Evolutionary conservation across 768 basidiomycete species (phyloP).

Genomic region (Termitomyces sp.): DNA sequence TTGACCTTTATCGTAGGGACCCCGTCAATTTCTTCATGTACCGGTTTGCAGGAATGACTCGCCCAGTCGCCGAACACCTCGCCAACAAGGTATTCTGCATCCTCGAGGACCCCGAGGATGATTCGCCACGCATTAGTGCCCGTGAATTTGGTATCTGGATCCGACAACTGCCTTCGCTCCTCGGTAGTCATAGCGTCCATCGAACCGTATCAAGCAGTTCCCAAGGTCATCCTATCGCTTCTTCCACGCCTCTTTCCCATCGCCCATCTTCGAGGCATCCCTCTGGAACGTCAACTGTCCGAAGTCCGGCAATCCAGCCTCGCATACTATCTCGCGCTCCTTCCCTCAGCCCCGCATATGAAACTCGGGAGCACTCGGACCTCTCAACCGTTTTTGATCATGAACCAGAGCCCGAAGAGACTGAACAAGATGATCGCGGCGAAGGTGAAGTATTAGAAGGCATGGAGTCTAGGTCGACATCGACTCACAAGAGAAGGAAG

Average conservation of each 20-base stretch:
- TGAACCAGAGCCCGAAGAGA: constrained; percentile 44
- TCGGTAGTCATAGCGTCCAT: constrained; percentile 54
- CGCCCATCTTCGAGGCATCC: constrained; percentile 70
- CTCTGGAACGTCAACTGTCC: constrained; percentile 41
- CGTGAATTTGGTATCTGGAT: constrained; percentile 86
- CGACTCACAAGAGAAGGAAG: constrained; percentile 77
- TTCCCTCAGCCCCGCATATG: constrained; percentile 51
- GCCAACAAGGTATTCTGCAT: constrained; percentile 82
- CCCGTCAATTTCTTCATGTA: constrained; percentile 85
- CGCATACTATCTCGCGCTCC: constrained; percentile 64
- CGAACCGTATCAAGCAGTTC: constrained; percentile 61
- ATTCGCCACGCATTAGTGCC: constrained; percentile 69
- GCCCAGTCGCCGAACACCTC: constrained; percentile 82
- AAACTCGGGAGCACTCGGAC: constrained; percentile 39
- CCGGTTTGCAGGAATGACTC: constrained; percentile 88
- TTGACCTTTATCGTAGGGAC: constrained; percentile 73
- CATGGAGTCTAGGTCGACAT: constrained; percentile 56
- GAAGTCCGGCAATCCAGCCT: constrained; percentile 49
- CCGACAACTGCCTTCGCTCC: constrained; percentile 71
- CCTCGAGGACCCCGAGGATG: constrained; percentile 61
- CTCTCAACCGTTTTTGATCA: constrained; percentile 55
- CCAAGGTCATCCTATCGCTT: constrained; percentile 60
- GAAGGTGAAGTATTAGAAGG: constrained; percentile 30
- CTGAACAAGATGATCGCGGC: constrained; percentile 38
- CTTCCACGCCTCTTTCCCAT: constrained; percentile 62